A percentile compares a stretch with the other conserved stretches of the same genome.
Conservation (phyloP, 2,329 filamentous ascomycete species). For the Exophiala xenobiotica region DNA sequence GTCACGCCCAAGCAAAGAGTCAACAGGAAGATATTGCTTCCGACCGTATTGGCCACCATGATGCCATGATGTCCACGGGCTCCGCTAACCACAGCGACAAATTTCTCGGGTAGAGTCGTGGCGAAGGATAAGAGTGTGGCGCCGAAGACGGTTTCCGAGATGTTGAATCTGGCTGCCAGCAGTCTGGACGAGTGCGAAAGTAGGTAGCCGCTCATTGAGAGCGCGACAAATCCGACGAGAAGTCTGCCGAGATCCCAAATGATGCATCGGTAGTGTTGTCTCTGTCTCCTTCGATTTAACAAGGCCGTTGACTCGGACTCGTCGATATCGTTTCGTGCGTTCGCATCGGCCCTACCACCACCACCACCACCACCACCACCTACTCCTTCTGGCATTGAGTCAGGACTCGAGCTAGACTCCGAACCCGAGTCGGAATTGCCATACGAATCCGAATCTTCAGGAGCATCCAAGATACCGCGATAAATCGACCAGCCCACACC, state of each 20-base stretch:
- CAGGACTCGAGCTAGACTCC: conserved; percentile 31
- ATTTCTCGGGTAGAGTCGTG: conserved; percentile 56
- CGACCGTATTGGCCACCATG: conserved; percentile 53
- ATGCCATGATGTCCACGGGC: conserved; percentile 50
- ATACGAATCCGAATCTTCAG: conserved; percentile 46
- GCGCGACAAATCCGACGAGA: conserved; percentile 44
- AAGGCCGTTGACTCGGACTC: not conserved
- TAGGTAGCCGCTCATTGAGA: conserved; percentile 51
- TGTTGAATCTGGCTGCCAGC: conserved; percentile 42
- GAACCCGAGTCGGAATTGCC: conserved; percentile 32
- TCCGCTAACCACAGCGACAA: conserved; percentile 52
- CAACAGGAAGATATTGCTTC: conserved; percentile 57
- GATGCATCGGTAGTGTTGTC: conserved; percentile 35
- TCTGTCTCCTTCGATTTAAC: conserved; percentile 3
- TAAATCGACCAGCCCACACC: conserved; percentile 49
- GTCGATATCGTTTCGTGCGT: not conserved
- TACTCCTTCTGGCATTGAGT: not conserved
- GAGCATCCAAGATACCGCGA: conserved; percentile 42
- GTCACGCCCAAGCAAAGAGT: conserved; percentile 46
- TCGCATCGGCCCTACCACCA: not conserved
- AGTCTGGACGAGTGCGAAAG: conserved; percentile 47
- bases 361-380: not conserved
- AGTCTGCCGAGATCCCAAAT: conserved; percentile 45
- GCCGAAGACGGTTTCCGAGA: conserved; percentile 51
- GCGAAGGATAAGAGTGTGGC: conserved; percentile 52